A percentile compares a stretch with the other conserved stretches of the same genome.
These are phyloP conservation scores for Fusarium sp. DNA, from an alignment of 2,329 filamentous ascomycete species.

Conservation along the genomic window DNA sequence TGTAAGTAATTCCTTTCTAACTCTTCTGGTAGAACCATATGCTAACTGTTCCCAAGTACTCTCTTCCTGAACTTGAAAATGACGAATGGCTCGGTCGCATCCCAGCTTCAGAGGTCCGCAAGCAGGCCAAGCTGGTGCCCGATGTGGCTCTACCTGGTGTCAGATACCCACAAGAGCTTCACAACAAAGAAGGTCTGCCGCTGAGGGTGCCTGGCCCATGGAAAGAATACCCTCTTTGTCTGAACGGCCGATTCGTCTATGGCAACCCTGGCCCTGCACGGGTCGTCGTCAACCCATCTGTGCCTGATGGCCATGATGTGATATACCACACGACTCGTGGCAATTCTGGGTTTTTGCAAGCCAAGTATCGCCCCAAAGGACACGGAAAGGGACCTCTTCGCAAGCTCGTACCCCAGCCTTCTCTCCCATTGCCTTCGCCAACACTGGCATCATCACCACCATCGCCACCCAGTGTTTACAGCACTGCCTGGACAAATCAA, in stretches of 20 bases:
- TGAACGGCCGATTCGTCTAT: conserved; percentile 14
- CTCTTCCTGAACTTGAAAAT: background rate
- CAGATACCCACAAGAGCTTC: conserved; percentile 11
- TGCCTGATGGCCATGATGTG: conserved; percentile 2
- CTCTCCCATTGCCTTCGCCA: too few species aligned
- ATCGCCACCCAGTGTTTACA: too few species aligned
- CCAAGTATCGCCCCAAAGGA: conserved; percentile 27
- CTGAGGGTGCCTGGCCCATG: conserved; percentile 12
- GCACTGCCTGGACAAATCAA: too few species aligned
- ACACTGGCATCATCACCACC: too few species aligned
- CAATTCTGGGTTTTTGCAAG: background rate
- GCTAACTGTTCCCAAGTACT: conserved; percentile 8
- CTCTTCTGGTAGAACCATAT: background rate
- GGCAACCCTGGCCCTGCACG: conserved; percentile 25
- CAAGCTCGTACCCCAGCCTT: too few species aligned
- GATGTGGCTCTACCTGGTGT: background rate
- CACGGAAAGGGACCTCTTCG: conserved; percentile 1
- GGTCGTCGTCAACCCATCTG: conserved; percentile 11
- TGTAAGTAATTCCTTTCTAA: background rate
- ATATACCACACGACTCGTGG: conserved; percentile 7
- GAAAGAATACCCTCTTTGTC: conserved; percentile 25
- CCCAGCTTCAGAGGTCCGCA: conserved; percentile 18
- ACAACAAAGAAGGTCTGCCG: conserved; percentile 16
- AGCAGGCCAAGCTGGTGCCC: conserved; percentile 20
- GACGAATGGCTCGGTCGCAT: conserved; percentile 25